Conservation (phyloP, 331 rosid species). For the Quercus tomentella region DNA sequence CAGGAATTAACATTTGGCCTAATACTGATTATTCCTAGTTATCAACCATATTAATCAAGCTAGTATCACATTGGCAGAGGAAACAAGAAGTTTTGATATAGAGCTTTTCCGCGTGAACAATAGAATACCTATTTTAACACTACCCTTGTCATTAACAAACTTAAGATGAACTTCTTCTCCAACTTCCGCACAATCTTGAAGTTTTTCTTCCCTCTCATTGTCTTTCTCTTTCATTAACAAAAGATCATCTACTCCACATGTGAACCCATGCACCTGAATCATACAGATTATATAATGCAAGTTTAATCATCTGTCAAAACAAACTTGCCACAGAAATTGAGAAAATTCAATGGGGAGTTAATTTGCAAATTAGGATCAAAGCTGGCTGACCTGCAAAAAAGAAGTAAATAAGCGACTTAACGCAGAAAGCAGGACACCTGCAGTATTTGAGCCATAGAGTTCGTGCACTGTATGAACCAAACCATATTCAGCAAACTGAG, state of each 20-base stretch:
- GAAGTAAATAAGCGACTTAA: slow-evolving; percentile 81
- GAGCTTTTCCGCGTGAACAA: neutral
- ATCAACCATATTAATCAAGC: neutral
- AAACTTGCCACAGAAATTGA: neutral
- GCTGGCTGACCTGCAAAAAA: slow-evolving; percentile 66
- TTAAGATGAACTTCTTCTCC: slow-evolving; percentile 75
- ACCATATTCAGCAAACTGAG: slow-evolving; percentile 94
- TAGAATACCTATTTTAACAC: slow-evolving; percentile 57
- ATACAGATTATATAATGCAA: slow-evolving; percentile 16
- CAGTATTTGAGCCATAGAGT: slow-evolving; percentile 73
- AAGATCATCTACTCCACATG: slow-evolving; percentile 95
- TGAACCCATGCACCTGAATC: slow-evolving; percentile 83
- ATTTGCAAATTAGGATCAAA: slow-evolving; percentile 1
- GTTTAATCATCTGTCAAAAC: neutral
- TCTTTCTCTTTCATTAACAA: slow-evolving; percentile 55
- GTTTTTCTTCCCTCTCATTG: slow-evolving; percentile 60
- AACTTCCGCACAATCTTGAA: slow-evolving; percentile 67
- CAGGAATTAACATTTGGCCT: neutral
- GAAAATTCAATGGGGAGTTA: neutral
- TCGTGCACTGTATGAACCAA: slow-evolving; percentile 90
- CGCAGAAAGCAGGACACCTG: slow-evolving; percentile 81
- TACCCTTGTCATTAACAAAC: slow-evolving; percentile 54
- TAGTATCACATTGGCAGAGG: slow-evolving; percentile 10
- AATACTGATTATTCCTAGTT: neutral
- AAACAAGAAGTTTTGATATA: neutral